Conservation (phyloP, 2,329 filamentous ascomycete species). For the Apiospora hydei region DNA sequence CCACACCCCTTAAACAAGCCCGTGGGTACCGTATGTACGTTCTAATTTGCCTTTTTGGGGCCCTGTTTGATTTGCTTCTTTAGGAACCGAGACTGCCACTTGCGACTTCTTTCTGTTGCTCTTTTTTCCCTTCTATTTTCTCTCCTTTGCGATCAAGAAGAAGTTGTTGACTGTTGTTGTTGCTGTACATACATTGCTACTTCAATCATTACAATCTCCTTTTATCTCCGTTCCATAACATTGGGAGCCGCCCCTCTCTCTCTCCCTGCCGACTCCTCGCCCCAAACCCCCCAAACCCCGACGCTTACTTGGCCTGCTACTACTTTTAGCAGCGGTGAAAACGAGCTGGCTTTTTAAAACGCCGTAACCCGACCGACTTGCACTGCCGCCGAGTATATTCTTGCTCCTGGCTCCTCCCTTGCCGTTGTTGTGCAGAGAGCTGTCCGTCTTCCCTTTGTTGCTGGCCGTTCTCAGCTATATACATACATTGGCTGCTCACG, state of each 20-base stretch:
- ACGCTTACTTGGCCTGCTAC: conserved; percentile 1
- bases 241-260: conserved; percentile 13
- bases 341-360: conserved; percentile 3
- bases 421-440: conserved; percentile 10
- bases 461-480: conserved; percentile 18
- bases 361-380: not conserved
- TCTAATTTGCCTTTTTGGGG: conserved; percentile 41
- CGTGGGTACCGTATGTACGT: conserved; percentile 36
- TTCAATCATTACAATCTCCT: conserved; percentile 21
- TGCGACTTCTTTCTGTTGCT: conserved; percentile 20
- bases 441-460: conserved; percentile 17
- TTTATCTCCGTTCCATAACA: conserved; percentile 20
- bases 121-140: conserved; percentile 16
- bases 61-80: conserved; percentile 39
- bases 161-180: conserved; percentile 14
- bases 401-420: conserved; percentile 12
- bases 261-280: not conserved
- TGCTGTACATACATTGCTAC: conserved; percentile 22
- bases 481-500: conserved; percentile 9
- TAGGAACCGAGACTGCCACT: conserved; percentile 30
- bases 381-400: conserved; percentile 15
- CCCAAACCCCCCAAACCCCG: not conserved
- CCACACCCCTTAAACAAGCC: conserved; percentile 38
- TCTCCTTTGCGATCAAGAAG: conserved; percentile 20
- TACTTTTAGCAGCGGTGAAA: conserved; percentile 21